These are phyloP conservation scores for Chrysosporium queenslandicum DNA, from an alignment of 2,329 filamentous ascomycete species.

Conservation along the genomic window DNA sequence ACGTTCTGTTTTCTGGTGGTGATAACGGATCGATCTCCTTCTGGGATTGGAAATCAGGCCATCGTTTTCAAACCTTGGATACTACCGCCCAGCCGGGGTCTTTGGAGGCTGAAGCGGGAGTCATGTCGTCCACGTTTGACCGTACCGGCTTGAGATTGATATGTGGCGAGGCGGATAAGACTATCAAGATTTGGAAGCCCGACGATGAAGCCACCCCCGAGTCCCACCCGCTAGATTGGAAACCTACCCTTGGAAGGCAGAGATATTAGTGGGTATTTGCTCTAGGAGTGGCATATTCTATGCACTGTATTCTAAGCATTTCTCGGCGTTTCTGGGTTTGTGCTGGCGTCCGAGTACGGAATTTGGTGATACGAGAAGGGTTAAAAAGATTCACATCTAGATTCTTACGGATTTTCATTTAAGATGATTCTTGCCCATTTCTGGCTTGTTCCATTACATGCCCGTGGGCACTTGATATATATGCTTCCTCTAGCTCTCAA, in stretches of 20 bases:
- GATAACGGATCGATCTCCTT: constrained; percentile 96
- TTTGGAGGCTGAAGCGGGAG: constrained; percentile 82
- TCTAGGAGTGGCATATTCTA: neutral
- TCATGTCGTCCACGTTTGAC: constrained; percentile 92
- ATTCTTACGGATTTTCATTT: neutral
- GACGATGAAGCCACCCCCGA: constrained; percentile 86
- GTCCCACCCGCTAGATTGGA: constrained; percentile 87
- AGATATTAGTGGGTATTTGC: constrained; percentile 50
- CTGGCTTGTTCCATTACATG: neutral
- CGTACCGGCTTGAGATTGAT: constrained; percentile 79
- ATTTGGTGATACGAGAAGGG: neutral
- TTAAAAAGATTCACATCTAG: neutral
- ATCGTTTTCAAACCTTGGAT: constrained; percentile 81
- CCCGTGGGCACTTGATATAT: neutral
- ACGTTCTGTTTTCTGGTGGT: constrained; percentile 86
- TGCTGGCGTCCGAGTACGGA: neutral
- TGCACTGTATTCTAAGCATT: constrained; percentile 9
- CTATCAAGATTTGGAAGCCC: constrained; percentile 95
- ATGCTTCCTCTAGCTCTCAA: constrained; percentile 21
- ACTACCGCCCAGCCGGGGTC: constrained; percentile 90
- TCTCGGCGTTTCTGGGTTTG: constrained; percentile 12
- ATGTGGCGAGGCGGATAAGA: constrained; percentile 93
- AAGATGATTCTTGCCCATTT: neutral
- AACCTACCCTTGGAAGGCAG: constrained; percentile 64
- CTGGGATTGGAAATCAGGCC: constrained; percentile 97